Evolutionary conservation across 2,329 filamentous ascomycete genomes (phyloP).

Genomic region (Aspergillus thermomutatus): DNA sequence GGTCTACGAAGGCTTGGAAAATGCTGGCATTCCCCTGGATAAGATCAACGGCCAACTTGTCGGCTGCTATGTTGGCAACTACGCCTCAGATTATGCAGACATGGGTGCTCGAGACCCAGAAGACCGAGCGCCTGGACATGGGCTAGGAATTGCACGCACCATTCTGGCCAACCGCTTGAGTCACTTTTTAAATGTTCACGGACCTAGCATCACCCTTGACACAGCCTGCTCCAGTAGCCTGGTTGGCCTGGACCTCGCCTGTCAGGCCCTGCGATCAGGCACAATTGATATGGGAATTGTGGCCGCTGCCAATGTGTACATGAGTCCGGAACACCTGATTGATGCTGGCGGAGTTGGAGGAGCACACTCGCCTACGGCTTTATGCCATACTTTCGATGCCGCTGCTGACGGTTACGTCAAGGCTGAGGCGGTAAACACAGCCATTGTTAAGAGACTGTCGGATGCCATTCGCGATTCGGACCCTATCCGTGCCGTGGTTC

Average conservation of each 20-base stretch:
- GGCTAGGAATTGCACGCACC: too few species aligned
- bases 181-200: constrained; percentile 25
- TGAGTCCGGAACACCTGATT: constrained; percentile 17
- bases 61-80: too few species aligned
- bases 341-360: constrained; percentile 4
- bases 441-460: constrained; percentile 40
- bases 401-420: constrained; percentile 42
- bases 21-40: too few species aligned
- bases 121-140: too few species aligned
- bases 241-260: constrained; percentile 28
- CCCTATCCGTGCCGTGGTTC: constrained; percentile 41
- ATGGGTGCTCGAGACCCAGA: too few species aligned
- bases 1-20: too few species aligned
- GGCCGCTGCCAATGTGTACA: constrained; percentile 20
- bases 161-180: constrained; percentile 28
- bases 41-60: too few species aligned
- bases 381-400: constrained; percentile 29
- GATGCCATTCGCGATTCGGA: constrained; percentile 41
- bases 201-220: constrained; percentile 26
- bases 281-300: constrained; percentile 18
- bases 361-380: constrained; percentile 18
- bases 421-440: constrained; percentile 40
- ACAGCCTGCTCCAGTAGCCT: constrained; percentile 27
- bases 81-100: too few species aligned
- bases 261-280: constrained; percentile 16